Conservation (phyloP, 768 basidiomycete genomes). For the Boletus patriciae region DNA sequence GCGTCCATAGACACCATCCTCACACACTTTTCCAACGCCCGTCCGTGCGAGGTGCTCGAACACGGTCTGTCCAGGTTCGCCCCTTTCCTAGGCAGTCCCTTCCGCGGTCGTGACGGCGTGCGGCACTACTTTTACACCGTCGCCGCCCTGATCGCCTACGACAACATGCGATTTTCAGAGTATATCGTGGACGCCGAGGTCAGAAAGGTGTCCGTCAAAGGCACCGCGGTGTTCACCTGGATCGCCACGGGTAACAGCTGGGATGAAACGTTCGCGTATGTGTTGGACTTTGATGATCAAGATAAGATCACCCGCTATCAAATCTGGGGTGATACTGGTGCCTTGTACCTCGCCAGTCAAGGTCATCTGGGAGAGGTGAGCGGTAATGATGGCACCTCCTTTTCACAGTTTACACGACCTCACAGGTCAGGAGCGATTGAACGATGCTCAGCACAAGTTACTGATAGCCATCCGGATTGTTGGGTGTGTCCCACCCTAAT, state of each 20-base stretch:
- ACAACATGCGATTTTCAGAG: conserved; percentile 53
- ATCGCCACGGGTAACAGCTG: conserved; percentile 50
- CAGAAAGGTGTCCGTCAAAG: conserved; percentile 55
- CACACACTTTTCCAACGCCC: conserved; percentile 49
- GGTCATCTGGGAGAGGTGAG: conserved; percentile 40
- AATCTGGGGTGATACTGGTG: conserved; percentile 69
- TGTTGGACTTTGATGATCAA: conserved; percentile 59
- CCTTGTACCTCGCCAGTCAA: conserved; percentile 56
- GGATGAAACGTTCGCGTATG: conserved; percentile 62
- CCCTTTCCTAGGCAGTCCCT: conserved; percentile 58
- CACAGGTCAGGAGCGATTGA: conserved; percentile 1
- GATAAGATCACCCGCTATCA: conserved; percentile 58
- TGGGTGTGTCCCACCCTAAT: neutral
- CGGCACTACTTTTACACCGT: conserved; percentile 52
- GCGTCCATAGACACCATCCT: conserved; percentile 44
- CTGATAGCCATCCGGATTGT: neutral
- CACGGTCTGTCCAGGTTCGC: conserved; percentile 55
- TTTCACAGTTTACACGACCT: neutral
- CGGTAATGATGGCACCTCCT: neutral
- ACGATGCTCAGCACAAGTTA: too few relatives aligned
- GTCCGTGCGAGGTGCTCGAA: conserved; percentile 48
- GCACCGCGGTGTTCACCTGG: conserved; percentile 59
- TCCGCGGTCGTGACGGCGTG: conserved; percentile 45
- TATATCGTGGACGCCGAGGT: conserved; percentile 53
- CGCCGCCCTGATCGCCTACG: conserved; percentile 45